Base-by-base conservation (phyloP, 306 rosid species). In the Oemleria cerasiformis region DNA sequence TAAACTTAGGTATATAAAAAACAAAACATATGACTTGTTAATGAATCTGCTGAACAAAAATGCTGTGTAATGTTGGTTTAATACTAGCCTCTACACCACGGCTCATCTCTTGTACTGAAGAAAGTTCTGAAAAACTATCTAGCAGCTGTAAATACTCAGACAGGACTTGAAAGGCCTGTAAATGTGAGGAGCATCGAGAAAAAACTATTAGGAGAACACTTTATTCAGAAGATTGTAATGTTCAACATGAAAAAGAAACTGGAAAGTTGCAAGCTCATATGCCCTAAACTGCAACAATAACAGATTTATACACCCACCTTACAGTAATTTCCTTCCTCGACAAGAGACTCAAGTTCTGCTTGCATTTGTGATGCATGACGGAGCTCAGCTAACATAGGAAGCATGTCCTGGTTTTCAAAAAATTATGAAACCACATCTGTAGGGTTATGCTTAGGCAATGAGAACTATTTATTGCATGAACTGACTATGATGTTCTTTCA, bases 121-220 rank as follows among this genome's bases (percentile, higher is more conserved):
- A 89, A 76, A 95, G 90, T 68, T 88, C 92, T 71, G 99, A 89
- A 72, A 88, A 82, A 79, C 96, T 85, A 81, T 95, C 99, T 71
- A 95, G 76, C 75, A 95, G 84, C 85, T 95, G 99, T 83, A 91
- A 81, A 80, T 88, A 95, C 83, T 95, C 99, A 9, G 99, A 89
- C 63, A 91, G 85, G 72, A 95, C 97, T 88, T 89, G 99, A 78
- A 95, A 95, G 64, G 99, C 99, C 99, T 95, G 86, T 66, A 84
- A 48, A 86, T 1, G 45, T 53, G 43, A 78, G 63, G 67, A 74
- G 73, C 42, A 76, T 61, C 55, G 54, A 58, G 67, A 63, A 74
- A 42, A 66, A 49, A 72, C 25, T 42, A 30, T 34, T 19, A 80
- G 68, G 60, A 50, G 57, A 50, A 60, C 36, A 67, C 40, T 23